Percentiles rank a stretch among this genome's conserved stretches.
phyloP scores from a whole-genome alignment of 2,329 filamentous ascomycete genomes.

The Verticillium isaacii region DNA sequence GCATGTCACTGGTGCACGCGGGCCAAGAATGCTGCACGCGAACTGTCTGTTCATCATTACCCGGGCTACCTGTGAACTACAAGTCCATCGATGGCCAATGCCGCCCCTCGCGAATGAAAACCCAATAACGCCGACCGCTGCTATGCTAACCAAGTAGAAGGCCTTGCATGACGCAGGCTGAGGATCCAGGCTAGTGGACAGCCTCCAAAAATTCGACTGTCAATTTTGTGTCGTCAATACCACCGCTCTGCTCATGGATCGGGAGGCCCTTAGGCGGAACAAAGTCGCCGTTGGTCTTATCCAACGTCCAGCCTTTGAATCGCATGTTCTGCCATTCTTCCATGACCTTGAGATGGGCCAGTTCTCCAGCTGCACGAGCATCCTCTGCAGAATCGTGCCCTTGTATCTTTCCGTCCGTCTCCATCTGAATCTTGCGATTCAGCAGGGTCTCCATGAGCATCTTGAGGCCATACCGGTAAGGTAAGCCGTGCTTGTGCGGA shows the following conservation, averaged over 20 bases:
- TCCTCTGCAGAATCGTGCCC: constrained; percentile 95
- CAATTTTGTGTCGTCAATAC: constrained; percentile 11
- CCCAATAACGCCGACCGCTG: neutral
- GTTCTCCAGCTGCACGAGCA: constrained; percentile 79
- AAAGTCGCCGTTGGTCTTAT: constrained; percentile 38
- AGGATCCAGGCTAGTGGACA: constrained; percentile 3
- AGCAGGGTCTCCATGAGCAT: constrained; percentile 66
- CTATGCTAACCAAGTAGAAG: neutral
- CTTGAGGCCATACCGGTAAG: constrained; percentile 74
- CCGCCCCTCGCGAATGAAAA: neutral
- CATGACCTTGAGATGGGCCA: constrained; percentile 68
- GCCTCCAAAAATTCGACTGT: constrained; percentile 34
- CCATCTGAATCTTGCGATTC: constrained; percentile 73
- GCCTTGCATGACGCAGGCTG: neutral
- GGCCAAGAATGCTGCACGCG: neutral
- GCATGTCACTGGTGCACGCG: no score
- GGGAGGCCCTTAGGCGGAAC: constrained; percentile 25
- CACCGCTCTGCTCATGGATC: neutral
- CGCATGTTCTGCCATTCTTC: constrained; percentile 67
- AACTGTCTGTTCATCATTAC: neutral
- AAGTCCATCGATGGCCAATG: neutral
- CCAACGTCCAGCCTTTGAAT: constrained; percentile 61
- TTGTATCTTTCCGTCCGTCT: constrained; percentile 37
- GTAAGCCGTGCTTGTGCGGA: constrained; percentile 72
- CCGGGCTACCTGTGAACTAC: neutral